These are phyloP conservation scores for Epichloe gansuensis DNA, from an alignment of 2,329 filamentous ascomycete species.

Conservation along the genomic window DNA sequence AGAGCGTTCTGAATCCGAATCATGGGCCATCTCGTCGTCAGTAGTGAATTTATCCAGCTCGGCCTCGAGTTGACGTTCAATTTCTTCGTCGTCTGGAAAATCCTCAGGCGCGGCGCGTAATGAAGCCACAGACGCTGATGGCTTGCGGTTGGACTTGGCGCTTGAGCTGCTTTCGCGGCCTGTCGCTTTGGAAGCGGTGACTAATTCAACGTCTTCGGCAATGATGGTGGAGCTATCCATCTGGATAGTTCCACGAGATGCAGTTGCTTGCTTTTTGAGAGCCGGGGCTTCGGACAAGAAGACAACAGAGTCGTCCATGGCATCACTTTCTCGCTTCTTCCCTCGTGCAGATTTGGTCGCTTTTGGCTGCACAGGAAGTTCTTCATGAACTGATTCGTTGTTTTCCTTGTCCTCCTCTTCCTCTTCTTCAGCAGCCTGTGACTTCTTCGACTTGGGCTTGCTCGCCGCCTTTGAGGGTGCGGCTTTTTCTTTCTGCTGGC, in stretches of 20 bases:
- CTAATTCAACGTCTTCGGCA: conserved; percentile 28
- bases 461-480: conserved; percentile 29
- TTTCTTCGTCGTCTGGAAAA: conserved; percentile 49
- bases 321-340: conserved; percentile 52
- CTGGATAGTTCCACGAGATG: conserved; percentile 35
- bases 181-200: conserved; percentile 20
- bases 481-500: conserved; percentile 36
- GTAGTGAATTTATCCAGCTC: conserved; percentile 47
- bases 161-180: conserved; percentile 28
- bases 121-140: conserved; percentile 40
- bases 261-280: conserved; percentile 46
- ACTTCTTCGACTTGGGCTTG: conserved; percentile 33
- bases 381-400: conserved; percentile 18
- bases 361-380: conserved; percentile 14
- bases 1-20: conserved; percentile 33
- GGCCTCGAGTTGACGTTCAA: conserved; percentile 53
- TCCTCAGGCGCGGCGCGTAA: conserved; percentile 25
- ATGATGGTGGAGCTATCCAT: conserved; percentile 27
- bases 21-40: conserved; percentile 36
- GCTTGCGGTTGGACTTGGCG: conserved; percentile 20
- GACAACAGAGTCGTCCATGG: conserved; percentile 36
- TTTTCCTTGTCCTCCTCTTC: conserved; percentile 14
- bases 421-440: conserved; percentile 26
- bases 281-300: conserved; percentile 35
- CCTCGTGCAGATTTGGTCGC: conserved; percentile 34